A percentile compares a stretch with the other conserved stretches of the same genome.
Evolutionary conservation across 129 eudicot genomes (phyloP).

Genomic region (Flaveria linearis): DNA sequence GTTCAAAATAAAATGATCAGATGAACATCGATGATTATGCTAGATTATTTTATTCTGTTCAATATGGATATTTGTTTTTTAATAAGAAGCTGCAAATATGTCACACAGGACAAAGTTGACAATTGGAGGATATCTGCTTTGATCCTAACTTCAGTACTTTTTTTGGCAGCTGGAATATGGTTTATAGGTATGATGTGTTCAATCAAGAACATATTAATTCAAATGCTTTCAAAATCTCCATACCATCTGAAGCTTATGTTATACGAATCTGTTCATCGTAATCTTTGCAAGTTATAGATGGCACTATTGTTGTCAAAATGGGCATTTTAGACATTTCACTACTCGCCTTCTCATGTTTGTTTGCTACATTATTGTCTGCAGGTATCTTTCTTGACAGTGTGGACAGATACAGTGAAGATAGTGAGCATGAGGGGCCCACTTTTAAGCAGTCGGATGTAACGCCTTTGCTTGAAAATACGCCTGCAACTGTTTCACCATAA

Average conservation of each 20-base stretch:
- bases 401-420: conserved; percentile 65
- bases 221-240: too few relatives aligned
- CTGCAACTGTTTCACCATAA: conserved; percentile 17
- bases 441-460: conserved; percentile 38
- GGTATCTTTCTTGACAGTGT: conserved; percentile 73
- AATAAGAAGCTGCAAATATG: neutral
- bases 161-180: conserved; percentile 75
- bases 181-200: conserved; percentile 46
- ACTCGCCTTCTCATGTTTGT: conserved; percentile 1
- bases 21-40: neutral
- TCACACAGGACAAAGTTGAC: conserved; percentile 61
- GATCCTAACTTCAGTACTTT: conserved; percentile 56
- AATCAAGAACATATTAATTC: neutral
- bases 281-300: conserved; percentile 6
- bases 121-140: conserved; percentile 77
- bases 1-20: neutral
- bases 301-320: neutral
- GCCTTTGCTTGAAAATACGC: conserved; percentile 69
- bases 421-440: conserved; percentile 35
- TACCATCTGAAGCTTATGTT: neutral
- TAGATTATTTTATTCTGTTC: neutral
- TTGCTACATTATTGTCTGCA: conserved; percentile 28
- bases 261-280: neutral
- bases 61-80: neutral
- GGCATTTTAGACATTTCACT: neutral